These are phyloP conservation scores for Epichloe elymi DNA, from an alignment of 2,329 filamentous ascomycete species.

Conservation along the genomic window DNA sequence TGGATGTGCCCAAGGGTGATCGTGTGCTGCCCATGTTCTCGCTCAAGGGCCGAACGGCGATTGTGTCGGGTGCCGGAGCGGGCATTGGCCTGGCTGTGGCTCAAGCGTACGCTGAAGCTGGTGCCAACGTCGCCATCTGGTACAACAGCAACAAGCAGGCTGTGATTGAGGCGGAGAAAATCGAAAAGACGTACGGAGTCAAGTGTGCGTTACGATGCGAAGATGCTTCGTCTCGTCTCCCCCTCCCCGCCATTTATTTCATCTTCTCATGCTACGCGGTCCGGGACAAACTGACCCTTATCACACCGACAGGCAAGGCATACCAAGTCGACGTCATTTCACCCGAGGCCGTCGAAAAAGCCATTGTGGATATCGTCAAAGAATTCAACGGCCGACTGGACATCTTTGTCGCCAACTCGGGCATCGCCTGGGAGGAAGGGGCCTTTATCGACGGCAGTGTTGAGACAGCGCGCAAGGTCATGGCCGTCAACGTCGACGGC, in stretches of 20 bases:
- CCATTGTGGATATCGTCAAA: slow-evolving; percentile 38
- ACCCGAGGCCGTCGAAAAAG: slow-evolving; percentile 35
- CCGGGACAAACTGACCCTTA: not conserved
- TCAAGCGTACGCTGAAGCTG: slow-evolving; percentile 52
- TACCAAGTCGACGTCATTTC: slow-evolving; percentile 49
- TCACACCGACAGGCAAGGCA: slow-evolving; percentile 8
- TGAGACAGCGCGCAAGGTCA: slow-evolving; percentile 52
- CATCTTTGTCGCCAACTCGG: slow-evolving; percentile 68
- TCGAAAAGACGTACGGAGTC: slow-evolving; percentile 53
- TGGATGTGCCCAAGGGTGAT: slow-evolving; percentile 29
- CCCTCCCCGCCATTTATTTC: not conserved
- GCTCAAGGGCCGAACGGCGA: slow-evolving; percentile 55
- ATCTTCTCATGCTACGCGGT: not conserved
- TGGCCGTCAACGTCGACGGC: slow-evolving; percentile 60
- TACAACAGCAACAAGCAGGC: slow-evolving; percentile 59
- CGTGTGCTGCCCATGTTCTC: slow-evolving; percentile 54
- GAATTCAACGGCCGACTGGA: slow-evolving; percentile 67
- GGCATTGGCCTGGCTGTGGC: slow-evolving; percentile 56
- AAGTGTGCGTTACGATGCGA: slow-evolving; percentile 37
- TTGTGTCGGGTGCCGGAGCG: slow-evolving; percentile 52
- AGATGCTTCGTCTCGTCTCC: not conserved
- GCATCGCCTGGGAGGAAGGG: slow-evolving; percentile 60
- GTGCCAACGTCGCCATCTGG: slow-evolving; percentile 60
- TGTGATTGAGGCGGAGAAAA: slow-evolving; percentile 45
- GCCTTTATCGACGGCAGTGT: slow-evolving; percentile 51